A percentile compares a stretch with the other conserved stretches of the same genome.
Conservation (phyloP, 768 basidiomycete genomes). For the Termitomyces sp. region DNA sequence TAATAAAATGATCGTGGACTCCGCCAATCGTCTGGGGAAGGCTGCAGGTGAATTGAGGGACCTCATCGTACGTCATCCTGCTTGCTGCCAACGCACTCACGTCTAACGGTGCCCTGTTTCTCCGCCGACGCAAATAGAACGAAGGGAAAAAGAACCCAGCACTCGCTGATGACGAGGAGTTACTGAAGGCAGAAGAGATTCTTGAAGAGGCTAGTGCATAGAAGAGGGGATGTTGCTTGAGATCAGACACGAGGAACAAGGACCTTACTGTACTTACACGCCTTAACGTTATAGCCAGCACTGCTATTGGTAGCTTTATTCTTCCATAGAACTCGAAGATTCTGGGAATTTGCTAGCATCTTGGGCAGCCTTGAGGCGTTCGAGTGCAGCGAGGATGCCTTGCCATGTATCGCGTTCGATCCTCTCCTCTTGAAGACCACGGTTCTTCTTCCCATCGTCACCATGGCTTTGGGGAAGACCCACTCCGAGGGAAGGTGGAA, state of each 20-base stretch:
- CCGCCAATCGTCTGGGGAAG: constrained; percentile 55
- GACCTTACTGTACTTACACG: constrained; percentile 1
- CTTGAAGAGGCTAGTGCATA: constrained; percentile 51
- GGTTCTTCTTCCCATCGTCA: constrained; percentile 35
- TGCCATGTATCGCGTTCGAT: constrained; percentile 77
- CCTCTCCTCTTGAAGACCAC: constrained; percentile 75
- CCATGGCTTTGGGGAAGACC: constrained; percentile 52
- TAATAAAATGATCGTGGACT: constrained; percentile 75
- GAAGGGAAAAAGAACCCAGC: constrained; percentile 40
- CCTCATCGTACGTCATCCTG: constrained; percentile 55
- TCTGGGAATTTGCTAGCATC: constrained; percentile 19
- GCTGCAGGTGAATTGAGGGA: constrained; percentile 61
- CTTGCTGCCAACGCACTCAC: constrained; percentile 3
- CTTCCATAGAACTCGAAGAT: constrained; percentile 19
- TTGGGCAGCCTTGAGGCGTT: constrained; percentile 50
- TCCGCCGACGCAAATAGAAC: constrained; percentile 30
- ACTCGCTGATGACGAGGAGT: constrained; percentile 38
- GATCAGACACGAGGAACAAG: constrained; percentile 4
- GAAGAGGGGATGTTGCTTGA: constrained; percentile 6
- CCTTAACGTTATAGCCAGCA: constrained; percentile 5
- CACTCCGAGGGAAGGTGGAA: constrained; percentile 77
- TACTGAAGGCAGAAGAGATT: constrained; percentile 55
- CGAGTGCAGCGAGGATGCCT: constrained; percentile 65
- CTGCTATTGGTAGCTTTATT: constrained; percentile 10
- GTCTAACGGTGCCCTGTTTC: constrained; percentile 8